Evolutionary conservation across 331 rosid genomes (phyloP).

Genomic region (Erythrophleum ivorense): DNA sequence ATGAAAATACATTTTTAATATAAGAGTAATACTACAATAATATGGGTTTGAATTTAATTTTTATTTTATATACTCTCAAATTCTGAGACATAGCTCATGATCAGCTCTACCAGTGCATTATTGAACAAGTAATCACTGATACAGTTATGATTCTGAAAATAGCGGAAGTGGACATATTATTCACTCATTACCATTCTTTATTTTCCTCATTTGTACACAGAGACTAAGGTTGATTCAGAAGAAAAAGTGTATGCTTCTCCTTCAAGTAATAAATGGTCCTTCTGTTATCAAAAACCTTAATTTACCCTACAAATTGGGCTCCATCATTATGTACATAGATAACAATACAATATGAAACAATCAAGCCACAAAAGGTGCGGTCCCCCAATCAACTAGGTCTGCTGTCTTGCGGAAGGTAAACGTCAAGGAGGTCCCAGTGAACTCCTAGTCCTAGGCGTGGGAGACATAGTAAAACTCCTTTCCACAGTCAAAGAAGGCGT

Average conservation of each 20-base stretch:
- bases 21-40: neutral
- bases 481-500: neutral
- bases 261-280: conserved; percentile 13
- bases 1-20: neutral
- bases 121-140: neutral
- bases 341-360: conserved; percentile 7
- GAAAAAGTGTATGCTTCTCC: conserved; percentile 6
- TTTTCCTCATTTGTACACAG: neutral
- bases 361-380: neutral
- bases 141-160: neutral
- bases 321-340: neutral
- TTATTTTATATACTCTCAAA: neutral
- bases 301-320: neutral
- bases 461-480: conserved; percentile 27
- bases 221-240: neutral
- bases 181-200: neutral
- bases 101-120: neutral
- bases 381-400: conserved; percentile 10
- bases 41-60: neutral
- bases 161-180: neutral
- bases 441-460: conserved; percentile 22
- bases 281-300: neutral
- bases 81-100: neutral
- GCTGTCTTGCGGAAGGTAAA: neutral
- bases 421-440: conserved; percentile 12